phyloP scores from a whole-genome alignment of 352 stramenopile genomes.

The Phytopythium kandeliae region DNA sequence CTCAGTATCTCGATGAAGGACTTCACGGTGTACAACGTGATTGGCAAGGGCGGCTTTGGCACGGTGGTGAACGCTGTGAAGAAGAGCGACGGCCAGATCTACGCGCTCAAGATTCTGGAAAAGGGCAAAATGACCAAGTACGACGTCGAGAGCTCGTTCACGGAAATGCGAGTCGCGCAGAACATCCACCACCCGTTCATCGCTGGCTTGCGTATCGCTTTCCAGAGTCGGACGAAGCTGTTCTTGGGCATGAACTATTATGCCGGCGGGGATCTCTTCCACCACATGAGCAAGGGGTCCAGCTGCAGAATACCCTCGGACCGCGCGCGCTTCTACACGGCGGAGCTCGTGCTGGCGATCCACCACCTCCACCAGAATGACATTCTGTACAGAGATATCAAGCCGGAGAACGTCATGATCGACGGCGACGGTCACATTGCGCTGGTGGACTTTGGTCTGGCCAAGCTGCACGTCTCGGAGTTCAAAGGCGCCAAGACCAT shows the following conservation, averaged over 20 bases:
- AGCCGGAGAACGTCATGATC: conserved; percentile 96
- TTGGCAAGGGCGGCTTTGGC: conserved; percentile 83
- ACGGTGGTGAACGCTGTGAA: conserved; percentile 89
- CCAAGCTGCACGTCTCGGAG: conserved; percentile 90
- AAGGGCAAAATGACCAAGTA: conserved; percentile 90
- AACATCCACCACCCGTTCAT: conserved; percentile 90
- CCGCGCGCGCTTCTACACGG: conserved; percentile 90
- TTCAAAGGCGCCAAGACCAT: conserved; percentile 88
- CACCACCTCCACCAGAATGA: conserved; percentile 92
- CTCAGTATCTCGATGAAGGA: conserved; percentile 87
- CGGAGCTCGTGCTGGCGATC: conserved; percentile 90
- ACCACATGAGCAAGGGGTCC: conserved; percentile 88
- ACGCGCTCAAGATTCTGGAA: conserved; percentile 89
- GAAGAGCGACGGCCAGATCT: conserved; percentile 87
- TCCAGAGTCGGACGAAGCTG: conserved; percentile 83
- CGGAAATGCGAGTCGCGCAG: conserved; percentile 84
- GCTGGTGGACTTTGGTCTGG: conserved; percentile 93
- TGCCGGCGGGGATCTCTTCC: conserved; percentile 78
- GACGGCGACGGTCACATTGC: conserved; percentile 94
- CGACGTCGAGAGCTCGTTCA: conserved; percentile 86
- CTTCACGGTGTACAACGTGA: conserved; percentile 89
- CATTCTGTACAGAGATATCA: conserved; percentile 96
- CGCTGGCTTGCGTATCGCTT: conserved; percentile 77
- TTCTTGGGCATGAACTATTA: conserved; percentile 89
- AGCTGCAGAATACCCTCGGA: conserved; percentile 78